These are phyloP conservation scores for Yamadazyma philogaea DNA, from an alignment of 805 yeast genomes.

Conservation along the genomic window DNA sequence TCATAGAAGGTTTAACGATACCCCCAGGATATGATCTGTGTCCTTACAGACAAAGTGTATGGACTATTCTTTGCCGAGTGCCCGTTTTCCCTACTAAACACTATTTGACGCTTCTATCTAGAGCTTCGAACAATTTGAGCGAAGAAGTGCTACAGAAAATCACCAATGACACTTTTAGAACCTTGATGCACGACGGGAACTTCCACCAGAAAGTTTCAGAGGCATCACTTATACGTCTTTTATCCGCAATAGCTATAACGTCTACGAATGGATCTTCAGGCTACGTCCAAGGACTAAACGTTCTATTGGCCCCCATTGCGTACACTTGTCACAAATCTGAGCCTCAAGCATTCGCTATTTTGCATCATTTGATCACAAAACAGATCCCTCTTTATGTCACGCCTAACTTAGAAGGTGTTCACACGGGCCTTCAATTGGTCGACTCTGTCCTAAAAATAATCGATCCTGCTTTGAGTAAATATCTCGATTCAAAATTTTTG, in stretches of 20 bases:
- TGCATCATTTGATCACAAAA: constrained; percentile 56
- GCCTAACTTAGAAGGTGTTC: constrained; percentile 77
- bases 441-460: constrained; percentile 68
- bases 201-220: constrained; percentile 71
- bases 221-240: constrained; percentile 59
- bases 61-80: constrained; percentile 73
- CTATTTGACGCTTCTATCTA: constrained; percentile 48
- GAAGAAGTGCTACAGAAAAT: constrained; percentile 65
- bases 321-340: constrained; percentile 69
- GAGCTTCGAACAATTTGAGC: constrained; percentile 45
- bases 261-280: constrained; percentile 27
- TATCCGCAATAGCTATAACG: constrained; percentile 68
- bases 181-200: constrained; percentile 67
- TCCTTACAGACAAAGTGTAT: constrained; percentile 70
- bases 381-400: constrained; percentile 77
- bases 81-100: constrained; percentile 54
- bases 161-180: constrained; percentile 80
- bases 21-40: constrained; percentile 51
- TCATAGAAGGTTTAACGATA: constrained; percentile 38
- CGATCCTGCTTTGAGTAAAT: constrained; percentile 66
- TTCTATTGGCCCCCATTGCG: constrained; percentile 77
- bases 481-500: constrained; percentile 59
- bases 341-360: constrained; percentile 77
- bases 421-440: constrained; percentile 70
- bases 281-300: constrained; percentile 93